Evolutionary conservation across 768 basidiomycete species (phyloP), one percentile per base, ranked within the genome.

Genomic region (Crassisporium funariophilum): DNA sequence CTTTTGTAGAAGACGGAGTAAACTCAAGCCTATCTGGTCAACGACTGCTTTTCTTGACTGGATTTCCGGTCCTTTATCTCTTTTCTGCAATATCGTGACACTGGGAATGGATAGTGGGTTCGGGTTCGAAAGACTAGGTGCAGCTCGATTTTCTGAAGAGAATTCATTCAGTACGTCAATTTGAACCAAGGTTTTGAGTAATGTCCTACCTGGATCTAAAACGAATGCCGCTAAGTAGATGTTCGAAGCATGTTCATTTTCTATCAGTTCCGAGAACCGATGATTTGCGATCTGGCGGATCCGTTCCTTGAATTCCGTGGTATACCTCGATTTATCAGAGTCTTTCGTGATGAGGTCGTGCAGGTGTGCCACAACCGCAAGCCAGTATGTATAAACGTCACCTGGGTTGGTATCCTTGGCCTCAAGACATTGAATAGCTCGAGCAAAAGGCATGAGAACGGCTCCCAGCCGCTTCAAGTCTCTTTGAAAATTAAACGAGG

Each of bases 381-480:
- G 59, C 66, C 67, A 70, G 41, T 68, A 70, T 2, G 66, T 48
- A 45, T 65, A 70, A 9, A 70, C 62, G 50, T 70, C 63, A 9
- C 60, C 68, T 0, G 59, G 52, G 2, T 49, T 68, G 0, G 61
- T 36, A 4, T 53, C 27, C 6, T 53, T 47, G 0, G 67, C 64
- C 47, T 71, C 68, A 0, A 71, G 57, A 42, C 68, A 69, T 29
- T 60, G 53, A 36, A 66, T 61, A 1, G 64, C 54, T 4, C 55
- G 47, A 11, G 63, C 65, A 19, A 68, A 35, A 1, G 55, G 54
- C n/a, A 48, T 49, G 2, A 64, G 47, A n/a, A 67, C 48, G 13
- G 58, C 36, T 13, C 27, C 27, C 7, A 29, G 27, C 13, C 27
- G 27, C 27, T 29, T 29, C 27, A 29, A 29, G 27, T 29, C 27